phyloP scores from a whole-genome alignment of 768 basidiomycete species.

The Clitopilus passeckerianus region DNA sequence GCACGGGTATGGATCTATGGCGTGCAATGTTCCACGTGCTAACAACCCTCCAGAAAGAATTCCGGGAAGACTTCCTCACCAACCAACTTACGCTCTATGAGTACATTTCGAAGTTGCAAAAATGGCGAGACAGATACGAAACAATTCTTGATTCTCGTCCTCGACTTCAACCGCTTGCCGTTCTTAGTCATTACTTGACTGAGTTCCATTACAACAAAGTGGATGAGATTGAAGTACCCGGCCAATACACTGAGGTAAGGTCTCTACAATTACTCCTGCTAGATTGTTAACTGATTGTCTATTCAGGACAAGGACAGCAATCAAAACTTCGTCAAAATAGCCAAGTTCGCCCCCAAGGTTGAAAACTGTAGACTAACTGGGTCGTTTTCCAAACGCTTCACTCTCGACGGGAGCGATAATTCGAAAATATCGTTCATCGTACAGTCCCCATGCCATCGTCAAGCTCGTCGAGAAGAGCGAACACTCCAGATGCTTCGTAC shows the following conservation, averaged over 20 bases:
- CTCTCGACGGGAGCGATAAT: conserved; percentile 86
- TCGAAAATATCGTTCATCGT: conserved; percentile 87
- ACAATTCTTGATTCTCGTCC: conserved; percentile 76
- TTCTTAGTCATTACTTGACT: conserved; percentile 86
- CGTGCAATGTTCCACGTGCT: neutral
- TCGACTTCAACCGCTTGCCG: conserved; percentile 78
- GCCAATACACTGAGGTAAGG: conserved; percentile 93
- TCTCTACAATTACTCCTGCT: neutral
- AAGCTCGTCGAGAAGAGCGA: conserved; percentile 88
- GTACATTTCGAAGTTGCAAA: conserved; percentile 85
- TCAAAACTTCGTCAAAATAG: conserved; percentile 85
- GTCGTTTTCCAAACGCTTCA: conserved; percentile 85
- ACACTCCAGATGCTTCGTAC: conserved; percentile 91
- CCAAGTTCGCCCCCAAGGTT: conserved; percentile 85
- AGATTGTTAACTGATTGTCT: neutral
- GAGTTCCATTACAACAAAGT: conserved; percentile 98
- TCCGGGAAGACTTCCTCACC: conserved; percentile 85
- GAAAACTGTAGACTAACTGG: conserved; percentile 88
- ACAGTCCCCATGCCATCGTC: conserved; percentile 81
- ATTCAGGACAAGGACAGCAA: conserved; percentile 92
- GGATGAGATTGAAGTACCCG: conserved; percentile 97
- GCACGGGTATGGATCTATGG: conserved; percentile 44
- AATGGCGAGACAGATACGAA: conserved; percentile 92
- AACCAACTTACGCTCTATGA: conserved; percentile 78
- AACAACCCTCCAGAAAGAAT: conserved; percentile 57